Percentiles rank a stretch among this genome's conserved stretches.
Conservation (phyloP, 441 rosid genomes). For the Omphalea diandra region DNA sequence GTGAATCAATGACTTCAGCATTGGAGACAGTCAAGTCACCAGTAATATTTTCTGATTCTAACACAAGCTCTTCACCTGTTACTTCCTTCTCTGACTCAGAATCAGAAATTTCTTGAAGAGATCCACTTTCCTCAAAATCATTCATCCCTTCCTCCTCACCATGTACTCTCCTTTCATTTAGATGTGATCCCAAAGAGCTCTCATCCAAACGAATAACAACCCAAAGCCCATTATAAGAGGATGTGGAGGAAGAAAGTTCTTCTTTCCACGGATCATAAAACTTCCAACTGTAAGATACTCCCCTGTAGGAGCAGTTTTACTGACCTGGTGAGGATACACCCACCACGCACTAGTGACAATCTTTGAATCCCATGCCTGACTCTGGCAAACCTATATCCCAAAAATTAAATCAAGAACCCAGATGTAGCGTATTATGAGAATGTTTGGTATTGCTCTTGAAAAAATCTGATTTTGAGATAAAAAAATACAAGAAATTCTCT, state of each 20-base stretch:
- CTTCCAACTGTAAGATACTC: constrained; percentile 98
- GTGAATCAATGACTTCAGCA: constrained; percentile 29
- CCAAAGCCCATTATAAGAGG: constrained; percentile 99
- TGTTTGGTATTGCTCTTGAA: too few species aligned
- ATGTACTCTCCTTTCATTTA: constrained; percentile 94
- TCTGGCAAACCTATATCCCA: constrained; percentile 81
- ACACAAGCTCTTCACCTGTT: constrained; percentile 28
- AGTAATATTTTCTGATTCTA: constrained; percentile 18
- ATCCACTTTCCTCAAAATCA: constrained; percentile 59
- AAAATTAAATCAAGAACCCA: constrained; percentile 14
- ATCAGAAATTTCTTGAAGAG: constrained; percentile 45
- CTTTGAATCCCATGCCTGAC: constrained; percentile 99
- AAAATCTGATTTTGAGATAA: too few species aligned
- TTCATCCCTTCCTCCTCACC: constrained; percentile 86
- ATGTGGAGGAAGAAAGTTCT: constrained; percentile 95
- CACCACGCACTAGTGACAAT: constrained; percentile 99
- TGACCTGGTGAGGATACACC: constrained; percentile 98
- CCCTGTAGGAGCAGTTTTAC: constrained; percentile 97
- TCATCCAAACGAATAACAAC: constrained; percentile 92
- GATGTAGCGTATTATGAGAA: too few species aligned
- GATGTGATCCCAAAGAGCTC: constrained; percentile 95
- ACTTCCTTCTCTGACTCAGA: constrained; percentile 58
- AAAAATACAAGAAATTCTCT: too few species aligned
- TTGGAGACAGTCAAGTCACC: constrained; percentile 18
- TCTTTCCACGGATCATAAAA: constrained; percentile 99